Evolutionary conservation across 2,329 filamentous ascomycete species (phyloP).

Genomic region (Chalara sp.): DNA sequence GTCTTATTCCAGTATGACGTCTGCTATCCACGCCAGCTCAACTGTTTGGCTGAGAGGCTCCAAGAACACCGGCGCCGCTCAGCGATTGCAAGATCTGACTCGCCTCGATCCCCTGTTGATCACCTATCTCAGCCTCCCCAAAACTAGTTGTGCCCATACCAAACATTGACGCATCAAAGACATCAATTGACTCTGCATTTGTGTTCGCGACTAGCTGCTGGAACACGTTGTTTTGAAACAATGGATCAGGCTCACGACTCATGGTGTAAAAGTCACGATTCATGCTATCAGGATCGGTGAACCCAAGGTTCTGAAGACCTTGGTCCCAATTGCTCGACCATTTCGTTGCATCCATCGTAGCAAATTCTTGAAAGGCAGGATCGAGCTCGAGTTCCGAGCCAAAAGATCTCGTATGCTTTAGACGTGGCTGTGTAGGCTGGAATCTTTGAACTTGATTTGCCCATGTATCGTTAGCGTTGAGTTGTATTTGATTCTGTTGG

Average conservation of each 20-base stretch:
- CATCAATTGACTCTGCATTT: conserved; percentile 17
- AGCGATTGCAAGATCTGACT: conserved; percentile 26
- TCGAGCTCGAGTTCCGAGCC: conserved; percentile 29
- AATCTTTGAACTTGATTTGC: background rate
- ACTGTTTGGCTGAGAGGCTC: conserved; percentile 3
- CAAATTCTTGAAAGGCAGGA: conserved; percentile 50
- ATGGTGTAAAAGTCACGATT: conserved; percentile 28
- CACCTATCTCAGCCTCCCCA: conserved; percentile 11
- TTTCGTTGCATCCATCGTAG: conserved; percentile 47
- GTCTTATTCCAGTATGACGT: background rate
- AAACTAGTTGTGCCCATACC: conserved; percentile 4
- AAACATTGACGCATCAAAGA: conserved; percentile 15
- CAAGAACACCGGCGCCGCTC: conserved; percentile 19
- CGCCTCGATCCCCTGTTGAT: conserved; percentile 25
- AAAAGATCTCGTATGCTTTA: conserved; percentile 16
- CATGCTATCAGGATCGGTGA: conserved; percentile 27
- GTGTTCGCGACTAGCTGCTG: conserved; percentile 25
- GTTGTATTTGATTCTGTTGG: conserved; percentile 5
- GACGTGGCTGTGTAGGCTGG: conserved; percentile 3
- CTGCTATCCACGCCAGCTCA: background rate
- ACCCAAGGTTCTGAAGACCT: conserved; percentile 28
- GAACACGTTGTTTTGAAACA: conserved; percentile 24
- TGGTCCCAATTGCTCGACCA: conserved; percentile 32
- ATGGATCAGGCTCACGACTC: conserved; percentile 25
- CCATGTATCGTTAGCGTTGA: background rate